These are phyloP conservation scores for Pseudofabraea citricarpa DNA, from an alignment of 2,329 filamentous ascomycete species.

Conservation along the genomic window DNA sequence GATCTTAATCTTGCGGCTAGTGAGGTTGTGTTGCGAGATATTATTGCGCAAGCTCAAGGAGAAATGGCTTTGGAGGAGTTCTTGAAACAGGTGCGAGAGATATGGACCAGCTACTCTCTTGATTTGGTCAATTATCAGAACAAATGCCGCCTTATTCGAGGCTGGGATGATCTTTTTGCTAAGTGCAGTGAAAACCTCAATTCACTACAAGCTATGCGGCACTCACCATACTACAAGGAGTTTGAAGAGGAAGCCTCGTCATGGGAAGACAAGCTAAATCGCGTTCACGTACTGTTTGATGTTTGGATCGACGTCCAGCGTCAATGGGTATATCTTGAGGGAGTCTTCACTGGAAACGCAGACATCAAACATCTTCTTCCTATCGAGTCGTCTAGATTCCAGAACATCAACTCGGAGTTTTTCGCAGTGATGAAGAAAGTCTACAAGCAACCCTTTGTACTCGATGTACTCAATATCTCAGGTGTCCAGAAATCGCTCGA, in stretches of 20 bases:
- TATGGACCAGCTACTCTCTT: slow-evolving; percentile 91
- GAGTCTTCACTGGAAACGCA: slow-evolving; percentile 96
- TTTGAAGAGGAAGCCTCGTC: slow-evolving; percentile 95
- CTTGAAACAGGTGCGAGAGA: slow-evolving; percentile 91
- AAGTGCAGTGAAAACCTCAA: slow-evolving; percentile 98
- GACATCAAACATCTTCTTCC: slow-evolving; percentile 98
- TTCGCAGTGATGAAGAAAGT: slow-evolving; percentile 99
- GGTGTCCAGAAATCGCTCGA: slow-evolving; percentile 95
- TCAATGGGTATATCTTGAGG: slow-evolving; percentile 99
- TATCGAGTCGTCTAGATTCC: slow-evolving; percentile 93
- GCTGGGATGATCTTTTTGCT: slow-evolving; percentile 96
- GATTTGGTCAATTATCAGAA: slow-evolving; percentile 97
- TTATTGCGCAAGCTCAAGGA: slow-evolving; percentile 92
- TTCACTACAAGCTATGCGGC: slow-evolving; percentile 96
- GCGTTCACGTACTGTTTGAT: slow-evolving; percentile 95
- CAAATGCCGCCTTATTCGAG: slow-evolving; percentile 94
- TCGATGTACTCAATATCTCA: slow-evolving; percentile 93
- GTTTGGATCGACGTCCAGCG: slow-evolving; percentile 99
- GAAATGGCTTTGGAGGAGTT: slow-evolving; percentile 99
- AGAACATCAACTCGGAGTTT: slow-evolving; percentile 99
- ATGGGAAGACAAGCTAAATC: slow-evolving; percentile 98
- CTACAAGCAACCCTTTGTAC: slow-evolving; percentile 89
- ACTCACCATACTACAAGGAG: slow-evolving; percentile 98
- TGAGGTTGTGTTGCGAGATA: slow-evolving; percentile 83
- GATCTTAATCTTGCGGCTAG: slow-evolving; percentile 87